Conservation (phyloP, 192 early-diverging fungal genomes). For the Pilaira anomala region DNA sequence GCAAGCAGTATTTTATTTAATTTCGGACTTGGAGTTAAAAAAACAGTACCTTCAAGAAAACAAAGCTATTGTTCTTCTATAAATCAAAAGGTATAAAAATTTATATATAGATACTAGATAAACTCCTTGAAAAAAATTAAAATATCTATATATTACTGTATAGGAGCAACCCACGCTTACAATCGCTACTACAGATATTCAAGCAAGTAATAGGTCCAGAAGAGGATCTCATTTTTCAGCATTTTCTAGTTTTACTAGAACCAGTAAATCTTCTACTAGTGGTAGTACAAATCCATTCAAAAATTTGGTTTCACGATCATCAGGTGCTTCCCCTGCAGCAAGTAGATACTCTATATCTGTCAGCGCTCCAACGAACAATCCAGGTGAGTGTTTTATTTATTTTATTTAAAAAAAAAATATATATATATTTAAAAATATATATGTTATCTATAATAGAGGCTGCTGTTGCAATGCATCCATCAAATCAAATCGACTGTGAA, state of each 20-base stretch:
- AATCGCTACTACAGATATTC: too few species aligned
- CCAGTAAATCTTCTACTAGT: slow-evolving; percentile 15
- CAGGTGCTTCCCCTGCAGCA: slow-evolving; percentile 12
- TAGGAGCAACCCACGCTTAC: too few species aligned
- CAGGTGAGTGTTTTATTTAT: slow-evolving; percentile 30
- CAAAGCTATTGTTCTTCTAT: slow-evolving; percentile 11
- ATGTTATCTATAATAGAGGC: slow-evolving; percentile 42
- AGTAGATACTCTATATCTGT: slow-evolving; percentile 30
- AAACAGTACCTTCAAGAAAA: slow-evolving; percentile 1
- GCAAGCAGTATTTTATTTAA: slow-evolving; percentile 13
- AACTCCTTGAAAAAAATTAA: not conserved
- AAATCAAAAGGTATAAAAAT: not conserved
- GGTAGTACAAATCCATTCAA: slow-evolving; percentile 13
- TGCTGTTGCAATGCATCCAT: slow-evolving; percentile 52
- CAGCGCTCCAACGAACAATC: slow-evolving; percentile 44
- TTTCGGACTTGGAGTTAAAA: slow-evolving; percentile 10
- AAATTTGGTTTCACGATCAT: slow-evolving; percentile 10
- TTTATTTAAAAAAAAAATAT: slow-evolving; percentile 8
- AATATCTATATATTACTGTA: too few species aligned
- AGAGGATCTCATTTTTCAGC: slow-evolving; percentile 22
- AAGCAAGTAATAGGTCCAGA: slow-evolving; percentile 7
- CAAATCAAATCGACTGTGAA: slow-evolving; percentile 22
- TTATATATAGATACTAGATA: not conserved
- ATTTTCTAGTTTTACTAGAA: slow-evolving; percentile 22
- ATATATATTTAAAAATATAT: slow-evolving; percentile 2